These are phyloP conservation scores for Candida palmyrensis DNA, from an alignment of 805 yeast species.

Conservation along the genomic window DNA sequence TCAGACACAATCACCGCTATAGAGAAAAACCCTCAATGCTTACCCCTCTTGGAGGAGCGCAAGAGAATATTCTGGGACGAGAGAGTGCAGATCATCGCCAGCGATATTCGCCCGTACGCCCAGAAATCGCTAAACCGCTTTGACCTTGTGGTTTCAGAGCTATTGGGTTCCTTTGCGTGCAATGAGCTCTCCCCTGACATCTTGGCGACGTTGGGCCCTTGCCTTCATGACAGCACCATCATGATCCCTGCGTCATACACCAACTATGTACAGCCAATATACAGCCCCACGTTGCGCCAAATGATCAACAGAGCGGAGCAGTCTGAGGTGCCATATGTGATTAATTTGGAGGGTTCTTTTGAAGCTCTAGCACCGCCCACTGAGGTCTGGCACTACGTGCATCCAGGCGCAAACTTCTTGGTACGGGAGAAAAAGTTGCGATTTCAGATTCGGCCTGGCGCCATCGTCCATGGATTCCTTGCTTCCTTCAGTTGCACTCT, in stretches of 20 bases:
- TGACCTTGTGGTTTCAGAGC: conserved; percentile 70
- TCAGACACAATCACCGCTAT: conserved; percentile 39
- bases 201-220: too few relatives aligned
- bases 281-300: conserved; percentile 39
- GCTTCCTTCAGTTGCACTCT: conserved; percentile 73
- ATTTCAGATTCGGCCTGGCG: too few relatives aligned
- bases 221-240: conserved; percentile 11
- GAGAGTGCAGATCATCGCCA: conserved; percentile 44
- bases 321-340: conserved; percentile 17
- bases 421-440: too few relatives aligned
- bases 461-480: conserved; percentile 57
- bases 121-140: conserved; percentile 25
- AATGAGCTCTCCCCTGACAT: conserved; percentile 90
- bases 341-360: too few relatives aligned
- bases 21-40: conserved; percentile 68
- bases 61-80: conserved; percentile 50
- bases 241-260: conserved; percentile 47
- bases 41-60: conserved; percentile 42
- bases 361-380: too few relatives aligned
- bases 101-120: conserved; percentile 56
- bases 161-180: conserved; percentile 89
- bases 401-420: too few relatives aligned
- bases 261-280: conserved; percentile 62
- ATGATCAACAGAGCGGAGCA: not conserved
- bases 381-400: too few relatives aligned